Evolutionary conservation across 805 yeast genomes (phyloP).

Genomic region (Candida hungchunana): DNA sequence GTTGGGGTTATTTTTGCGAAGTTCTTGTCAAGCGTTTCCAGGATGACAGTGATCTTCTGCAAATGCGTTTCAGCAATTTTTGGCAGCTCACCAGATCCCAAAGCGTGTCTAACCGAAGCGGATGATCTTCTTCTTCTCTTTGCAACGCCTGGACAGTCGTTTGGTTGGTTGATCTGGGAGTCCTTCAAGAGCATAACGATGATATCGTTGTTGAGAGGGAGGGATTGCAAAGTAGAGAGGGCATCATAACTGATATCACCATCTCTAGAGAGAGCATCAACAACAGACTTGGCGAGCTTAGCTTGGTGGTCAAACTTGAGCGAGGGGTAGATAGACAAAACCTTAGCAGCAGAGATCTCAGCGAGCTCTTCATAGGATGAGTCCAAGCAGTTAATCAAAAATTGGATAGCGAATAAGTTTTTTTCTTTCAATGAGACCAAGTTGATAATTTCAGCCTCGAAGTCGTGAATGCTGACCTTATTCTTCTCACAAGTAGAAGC

Average conservation of each 20-base stretch:
- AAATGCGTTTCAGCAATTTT: slow-evolving; percentile 74
- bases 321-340: slow-evolving; percentile 50
- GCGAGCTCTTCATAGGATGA: slow-evolving; percentile 41
- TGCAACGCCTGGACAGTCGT: slow-evolving; percentile 41
- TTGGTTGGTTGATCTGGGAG: slow-evolving; percentile 50
- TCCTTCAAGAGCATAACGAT: slow-evolving; percentile 57
- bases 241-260: slow-evolving; percentile 45
- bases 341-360: slow-evolving; percentile 44
- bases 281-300: slow-evolving; percentile 51
- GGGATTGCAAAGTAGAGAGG: slow-evolving; percentile 47
- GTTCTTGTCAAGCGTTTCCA: slow-evolving; percentile 70
- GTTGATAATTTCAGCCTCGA: slow-evolving; percentile 57
- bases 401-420: slow-evolving; percentile 50
- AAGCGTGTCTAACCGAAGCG: slow-evolving; percentile 69
- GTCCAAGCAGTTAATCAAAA: slow-evolving; percentile 51
- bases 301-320: slow-evolving; percentile 57
- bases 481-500: slow-evolving; percentile 39
- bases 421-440: slow-evolving; percentile 62
- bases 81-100: slow-evolving; percentile 63
- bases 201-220: slow-evolving; percentile 50
- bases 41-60: slow-evolving; percentile 67
- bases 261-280: slow-evolving; percentile 48
- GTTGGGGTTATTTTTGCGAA: slow-evolving; percentile 29
- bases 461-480: slow-evolving; percentile 45
- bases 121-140: slow-evolving; percentile 85